Base-by-base conservation (phyloP, 768 basidiomycete genomes). In the Tylopilus vinaceipallidus region DNA sequence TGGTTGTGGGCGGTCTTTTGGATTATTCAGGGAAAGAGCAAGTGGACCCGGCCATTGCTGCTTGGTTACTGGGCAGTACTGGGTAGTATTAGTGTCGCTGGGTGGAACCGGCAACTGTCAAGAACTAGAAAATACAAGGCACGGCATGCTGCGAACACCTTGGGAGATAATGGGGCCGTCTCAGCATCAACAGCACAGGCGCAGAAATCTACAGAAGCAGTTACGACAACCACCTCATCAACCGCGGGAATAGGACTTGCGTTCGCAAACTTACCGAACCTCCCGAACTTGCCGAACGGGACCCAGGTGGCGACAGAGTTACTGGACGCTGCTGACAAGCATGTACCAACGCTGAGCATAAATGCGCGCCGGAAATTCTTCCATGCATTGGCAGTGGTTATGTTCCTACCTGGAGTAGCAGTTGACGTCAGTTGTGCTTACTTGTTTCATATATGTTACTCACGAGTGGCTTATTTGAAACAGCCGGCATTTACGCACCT, bases 401-500 rank as follows among this genome's bases (percentile, higher is more conserved):
- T 98, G 95, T 98, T 99, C 64, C 72, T 95, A 27, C 97, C 97
- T 7, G 97, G 97, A 0, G 83, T 98, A 50, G 90, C 85, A 1
- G 68, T 91, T 64, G 97, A 98, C 69, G 95, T 95, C 61, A 73
- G 88, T 81, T 27, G 52, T 41, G 49, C 35, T 27, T 50, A 17
- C 37, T 53, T 37, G n/a, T 19, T 47, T 50, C 34, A 32, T 48
- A 20, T 12, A 29, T 37, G 45, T 37, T 56, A 37, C 60, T 61
- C 36, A 61, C 50, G 49, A 44, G 47, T 47, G 39, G 40, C 22
- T 41, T 34, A 10, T 11, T 27, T 4, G 29, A 41, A 49, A 50
- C 69, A 98, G 95, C 95, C 97, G 20, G 95, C 95, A 2, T 99
- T 99, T 71, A 86, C 91, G 27, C 95, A 98, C 67, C 73, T 98